Conservation (phyloP, 2,329 filamentous ascomycete genomes). For the Hymenoscyphus infarciens region DNA sequence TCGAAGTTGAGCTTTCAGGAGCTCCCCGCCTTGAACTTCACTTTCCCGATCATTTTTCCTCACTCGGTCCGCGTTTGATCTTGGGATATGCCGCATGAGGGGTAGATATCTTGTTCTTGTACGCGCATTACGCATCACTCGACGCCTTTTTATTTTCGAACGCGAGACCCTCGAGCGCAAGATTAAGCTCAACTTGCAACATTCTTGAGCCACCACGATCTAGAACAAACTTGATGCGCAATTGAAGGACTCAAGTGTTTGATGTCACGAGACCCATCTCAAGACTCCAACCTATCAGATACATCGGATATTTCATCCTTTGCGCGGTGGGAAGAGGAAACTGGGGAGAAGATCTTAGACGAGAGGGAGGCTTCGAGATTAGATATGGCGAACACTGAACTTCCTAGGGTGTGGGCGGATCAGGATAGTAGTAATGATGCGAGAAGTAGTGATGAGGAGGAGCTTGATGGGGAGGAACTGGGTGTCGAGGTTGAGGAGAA, state of each 20-base stretch:
- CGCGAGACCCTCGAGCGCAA: background rate
- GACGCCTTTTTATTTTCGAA: background rate
- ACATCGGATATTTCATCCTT: constrained; percentile 23
- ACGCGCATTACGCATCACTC: background rate
- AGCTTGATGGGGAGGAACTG: constrained; percentile 3
- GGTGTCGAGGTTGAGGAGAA: background rate
- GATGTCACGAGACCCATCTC: background rate
- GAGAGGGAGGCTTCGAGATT: constrained; percentile 12
- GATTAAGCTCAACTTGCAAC: background rate
- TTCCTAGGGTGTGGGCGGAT: constrained; percentile 16
- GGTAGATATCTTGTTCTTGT: background rate
- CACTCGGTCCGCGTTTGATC: background rate
- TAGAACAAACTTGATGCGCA: background rate
- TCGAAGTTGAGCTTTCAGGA: background rate
- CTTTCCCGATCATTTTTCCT: background rate
- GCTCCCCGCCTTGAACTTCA: background rate
- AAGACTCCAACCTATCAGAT: background rate
- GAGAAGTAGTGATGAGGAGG: constrained; percentile 16
- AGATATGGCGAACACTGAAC: constrained; percentile 16
- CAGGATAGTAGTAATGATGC: constrained; percentile 26
- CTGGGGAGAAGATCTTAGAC: constrained; percentile 11
- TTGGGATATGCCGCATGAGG: background rate
- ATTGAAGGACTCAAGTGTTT: background rate
- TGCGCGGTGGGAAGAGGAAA: constrained; percentile 21
- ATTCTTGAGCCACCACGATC: background rate